A percentile compares a stretch with the other conserved stretches of the same genome.
phyloP scores from a whole-genome alignment of 2,329 filamentous ascomycete species.

The Trichoderma lentiforme region DNA sequence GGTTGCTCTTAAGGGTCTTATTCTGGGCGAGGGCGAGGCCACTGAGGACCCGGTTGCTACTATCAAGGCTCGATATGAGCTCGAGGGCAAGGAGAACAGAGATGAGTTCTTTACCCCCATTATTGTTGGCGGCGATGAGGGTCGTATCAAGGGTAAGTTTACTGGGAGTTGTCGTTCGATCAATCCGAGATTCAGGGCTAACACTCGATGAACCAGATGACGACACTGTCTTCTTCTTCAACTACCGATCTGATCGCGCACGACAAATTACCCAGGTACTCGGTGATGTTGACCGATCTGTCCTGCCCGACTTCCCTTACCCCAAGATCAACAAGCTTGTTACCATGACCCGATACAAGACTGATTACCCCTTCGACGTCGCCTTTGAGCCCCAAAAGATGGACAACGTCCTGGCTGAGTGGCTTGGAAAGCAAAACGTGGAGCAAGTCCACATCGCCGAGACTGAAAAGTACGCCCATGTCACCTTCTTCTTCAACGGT shows the following conservation, averaged over 20 bases:
- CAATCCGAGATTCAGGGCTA: background rate
- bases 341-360: conserved; percentile 99
- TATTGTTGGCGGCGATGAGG: conserved; percentile 82
- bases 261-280: conserved; percentile 94
- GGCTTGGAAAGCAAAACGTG: conserved; percentile 82
- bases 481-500: conserved; percentile 99
- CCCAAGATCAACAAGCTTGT: conserved; percentile 81
- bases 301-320: conserved; percentile 86
- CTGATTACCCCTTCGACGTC: conserved; percentile 84
- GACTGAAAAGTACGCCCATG: conserved; percentile 99
- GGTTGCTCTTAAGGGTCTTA: conserved; percentile 80
- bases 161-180: background rate
- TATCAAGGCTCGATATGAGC: conserved; percentile 82
- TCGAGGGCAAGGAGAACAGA: conserved; percentile 65
- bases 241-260: conserved; percentile 97
- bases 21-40: conserved; percentile 82
- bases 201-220: conserved; percentile 54
- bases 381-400: conserved; percentile 94
- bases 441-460: conserved; percentile 96
- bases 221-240: conserved; percentile 99
- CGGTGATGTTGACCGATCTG: conserved; percentile 87
- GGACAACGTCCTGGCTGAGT: conserved; percentile 98
- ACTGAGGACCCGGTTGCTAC: conserved; percentile 81
- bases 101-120: conserved; percentile 99
- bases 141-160: conserved; percentile 72